Evolutionary conservation across 371 early-diverging fungal species (phyloP), one percentile per base, ranked within the genome.

Genomic region (Mortierella sp.): DNA sequence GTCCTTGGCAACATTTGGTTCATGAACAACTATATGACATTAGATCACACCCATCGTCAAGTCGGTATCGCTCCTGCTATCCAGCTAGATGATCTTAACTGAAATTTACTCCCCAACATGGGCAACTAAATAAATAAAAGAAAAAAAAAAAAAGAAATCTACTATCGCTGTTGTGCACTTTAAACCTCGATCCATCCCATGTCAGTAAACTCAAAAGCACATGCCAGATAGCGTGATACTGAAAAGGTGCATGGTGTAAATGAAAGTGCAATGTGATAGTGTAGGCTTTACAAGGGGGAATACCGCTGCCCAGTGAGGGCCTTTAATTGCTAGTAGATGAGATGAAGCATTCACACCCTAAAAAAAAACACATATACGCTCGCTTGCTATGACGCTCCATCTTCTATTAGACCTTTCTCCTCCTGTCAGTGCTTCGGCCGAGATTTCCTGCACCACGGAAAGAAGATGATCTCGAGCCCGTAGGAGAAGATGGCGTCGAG

Each of bases 391-490:
- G n/a, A n/a, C n/a, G n/a, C 9, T 37, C 37, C 9, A 5, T 37
- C 9, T 37, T 37, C 37, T 37, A 55, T 28, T 71, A 75, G 60
- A 68, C 76, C 56, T 64, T 75, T 58, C 66, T 72, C 73, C 72
- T 72, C 70, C 72, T 68, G 7, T 68, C 72, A 28, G 66, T 71
- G n/a, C 71, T 60, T 30, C 75, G 66, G 7, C 77, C 72, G 11
- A 76, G 14, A 65, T 76, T 76, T 25, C 77, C 76, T 52, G 71
- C 64, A 15, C 77, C 73, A 51, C 79, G 68, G 18, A 72, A 56
- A 47, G 79, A 77, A 1, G 79, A 72, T 1, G 79, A 69, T 28
- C 72, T 56, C n/a, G 79, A 66, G 18, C 61, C 37, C 16, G 60
- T 25, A 9, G 68, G 57, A 1, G 79, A 72, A 4, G 66, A 11